Conservation (phyloP, 768 basidiomycete genomes). For the Panaeolus cyanescens region DNA sequence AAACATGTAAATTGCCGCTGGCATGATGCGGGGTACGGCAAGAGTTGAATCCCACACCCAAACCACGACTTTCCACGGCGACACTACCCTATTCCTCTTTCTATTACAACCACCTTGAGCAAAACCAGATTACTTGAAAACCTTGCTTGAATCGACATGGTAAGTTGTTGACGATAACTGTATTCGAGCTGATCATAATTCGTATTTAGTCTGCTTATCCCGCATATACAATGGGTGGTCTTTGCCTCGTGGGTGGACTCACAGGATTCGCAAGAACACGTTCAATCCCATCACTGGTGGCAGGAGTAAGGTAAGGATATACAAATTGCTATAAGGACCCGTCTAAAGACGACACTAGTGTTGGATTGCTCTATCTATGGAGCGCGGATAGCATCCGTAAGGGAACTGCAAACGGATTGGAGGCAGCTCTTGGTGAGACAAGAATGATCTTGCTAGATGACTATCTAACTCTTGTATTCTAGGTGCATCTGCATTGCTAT, state of each 20-base stretch:
- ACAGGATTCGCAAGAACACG: conserved; percentile 72
- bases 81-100: background rate
- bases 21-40: conserved; percentile 7
- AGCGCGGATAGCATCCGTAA: conserved; percentile 76
- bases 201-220: conserved; percentile 72
- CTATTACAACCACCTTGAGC: background rate
- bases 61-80: background rate
- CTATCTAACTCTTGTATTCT: background rate
- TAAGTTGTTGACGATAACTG: background rate
- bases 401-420: conserved; percentile 72
- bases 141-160: background rate
- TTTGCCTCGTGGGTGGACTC: conserved; percentile 78
- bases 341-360: conserved; percentile 41
- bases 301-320: conserved; percentile 68
- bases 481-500: conserved; percentile 78
- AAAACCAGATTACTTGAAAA: background rate
- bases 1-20: conserved; percentile 3
- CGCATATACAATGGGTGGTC: conserved; percentile 72
- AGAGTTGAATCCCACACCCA: conserved; percentile 1
- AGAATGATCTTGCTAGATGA: background rate
- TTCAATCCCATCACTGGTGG: conserved; percentile 81
- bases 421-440: conserved; percentile 70
- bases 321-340: background rate
- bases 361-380: conserved; percentile 79
- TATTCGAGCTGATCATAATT: background rate